phyloP scores from a whole-genome alignment of 2,329 filamentous ascomycete genomes.

The Celoporthe dispersa region DNA sequence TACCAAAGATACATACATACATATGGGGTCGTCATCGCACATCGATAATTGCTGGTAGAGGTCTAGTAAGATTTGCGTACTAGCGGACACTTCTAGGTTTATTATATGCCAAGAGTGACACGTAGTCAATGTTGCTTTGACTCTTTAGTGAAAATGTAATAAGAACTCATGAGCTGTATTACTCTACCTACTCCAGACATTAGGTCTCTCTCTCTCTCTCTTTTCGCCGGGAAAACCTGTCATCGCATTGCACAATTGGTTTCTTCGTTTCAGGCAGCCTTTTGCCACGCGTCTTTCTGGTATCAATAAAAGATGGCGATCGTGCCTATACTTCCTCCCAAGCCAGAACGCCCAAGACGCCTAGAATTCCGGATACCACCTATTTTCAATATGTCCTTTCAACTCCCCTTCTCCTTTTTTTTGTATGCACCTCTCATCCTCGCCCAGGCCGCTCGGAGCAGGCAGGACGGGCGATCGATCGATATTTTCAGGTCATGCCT shows the following conservation, averaged over 20 bases:
- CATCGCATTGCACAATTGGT: not conserved
- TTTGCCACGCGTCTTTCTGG: not conserved
- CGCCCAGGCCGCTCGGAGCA: not conserved
- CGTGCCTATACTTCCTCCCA: not conserved
- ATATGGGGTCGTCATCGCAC: not conserved
- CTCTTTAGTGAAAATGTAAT: not conserved
- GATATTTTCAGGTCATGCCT: not conserved
- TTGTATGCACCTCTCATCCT: not conserved
- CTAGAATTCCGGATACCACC: not conserved
- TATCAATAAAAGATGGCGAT: not conserved
- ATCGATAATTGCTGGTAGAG: slow-evolving; percentile 4
- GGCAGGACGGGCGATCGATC: too few relatives aligned
- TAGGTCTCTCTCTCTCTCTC: too few relatives aligned
- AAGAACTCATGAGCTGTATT: not conserved
- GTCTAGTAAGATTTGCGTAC: not conserved
- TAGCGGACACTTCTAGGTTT: not conserved
- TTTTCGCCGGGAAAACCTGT: not conserved
- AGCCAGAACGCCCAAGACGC: not conserved
- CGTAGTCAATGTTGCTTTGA: not conserved
- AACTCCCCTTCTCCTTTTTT: not conserved
- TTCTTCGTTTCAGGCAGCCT: not conserved
- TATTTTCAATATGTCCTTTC: not conserved
- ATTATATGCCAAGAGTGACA: not conserved
- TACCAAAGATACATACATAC: slow-evolving; percentile 13
- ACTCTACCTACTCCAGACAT: not conserved